Evolutionary conservation across 2,329 filamentous ascomycete genomes (phyloP).

Genomic region (Pseudopyrenochaeta lycopersici): DNA sequence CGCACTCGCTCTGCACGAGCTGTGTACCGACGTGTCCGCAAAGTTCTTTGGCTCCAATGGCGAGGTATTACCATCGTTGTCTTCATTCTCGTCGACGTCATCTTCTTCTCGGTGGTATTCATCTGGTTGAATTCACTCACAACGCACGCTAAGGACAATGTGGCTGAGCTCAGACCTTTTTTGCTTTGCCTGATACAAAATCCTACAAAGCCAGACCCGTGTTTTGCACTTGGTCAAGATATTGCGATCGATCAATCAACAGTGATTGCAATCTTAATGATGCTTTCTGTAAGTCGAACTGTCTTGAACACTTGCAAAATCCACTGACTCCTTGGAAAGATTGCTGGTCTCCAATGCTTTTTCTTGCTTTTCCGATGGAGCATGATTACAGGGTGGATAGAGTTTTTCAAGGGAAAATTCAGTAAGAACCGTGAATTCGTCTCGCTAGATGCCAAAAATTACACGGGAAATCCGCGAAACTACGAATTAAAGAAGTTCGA

Average conservation of each 20-base stretch:
- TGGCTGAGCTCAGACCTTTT: conserved; percentile 70
- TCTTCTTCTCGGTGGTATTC: conserved; percentile 93
- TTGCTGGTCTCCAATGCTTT: conserved; percentile 86
- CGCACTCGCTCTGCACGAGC: conserved; percentile 84
- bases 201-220: conserved; percentile 70
- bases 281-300: conserved; percentile 73
- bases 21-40: conserved; percentile 84
- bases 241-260: conserved; percentile 79
- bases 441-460: conserved; percentile 76
- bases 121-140: conserved; percentile 78
- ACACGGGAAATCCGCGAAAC: conserved; percentile 39
- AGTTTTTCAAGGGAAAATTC: conserved; percentile 64
- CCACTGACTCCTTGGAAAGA: conserved; percentile 9
- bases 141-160: conserved; percentile 62
- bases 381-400: conserved; percentile 86
- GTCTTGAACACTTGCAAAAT: background rate
- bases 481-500: conserved; percentile 49
- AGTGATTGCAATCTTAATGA: conserved; percentile 80
- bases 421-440: conserved; percentile 80
- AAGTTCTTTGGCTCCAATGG: conserved; percentile 93
- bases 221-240: conserved; percentile 66
- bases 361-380: conserved; percentile 82
- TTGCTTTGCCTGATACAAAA: conserved; percentile 72
- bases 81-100: conserved; percentile 88
- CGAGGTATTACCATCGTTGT: conserved; percentile 88